phyloP scores from a whole-genome alignment of 2,329 filamentous ascomycete species.

The Epichloe sp. region DNA sequence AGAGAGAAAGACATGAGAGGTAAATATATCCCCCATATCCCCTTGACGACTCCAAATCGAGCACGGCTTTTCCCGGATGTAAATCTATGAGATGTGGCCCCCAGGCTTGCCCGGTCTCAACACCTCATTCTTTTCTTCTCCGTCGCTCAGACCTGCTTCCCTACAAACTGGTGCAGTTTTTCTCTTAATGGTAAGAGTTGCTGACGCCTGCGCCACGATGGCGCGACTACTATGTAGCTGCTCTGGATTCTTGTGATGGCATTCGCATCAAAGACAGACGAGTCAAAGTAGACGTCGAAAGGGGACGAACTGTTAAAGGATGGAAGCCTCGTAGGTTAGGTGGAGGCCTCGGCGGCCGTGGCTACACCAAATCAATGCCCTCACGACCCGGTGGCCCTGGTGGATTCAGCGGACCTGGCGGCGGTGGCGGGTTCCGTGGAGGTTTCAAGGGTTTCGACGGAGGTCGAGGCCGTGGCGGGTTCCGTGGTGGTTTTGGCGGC shows the following conservation, averaged over 20 bases:
- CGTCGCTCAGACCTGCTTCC: not conserved
- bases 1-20: constrained; percentile 98
- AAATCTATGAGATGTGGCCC: constrained; percentile 25
- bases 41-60: constrained; percentile 4
- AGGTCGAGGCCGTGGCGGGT: constrained; percentile 28
- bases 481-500: constrained; percentile 29
- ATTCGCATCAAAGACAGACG: constrained; percentile 85
- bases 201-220: constrained; percentile 49
- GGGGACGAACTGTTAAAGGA: constrained; percentile 82
- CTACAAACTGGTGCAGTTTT: constrained; percentile 4
- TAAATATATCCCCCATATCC: constrained; percentile 39
- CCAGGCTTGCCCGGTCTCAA: constrained; percentile 43
- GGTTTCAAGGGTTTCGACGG: constrained; percentile 34
- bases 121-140: constrained; percentile 11
- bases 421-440: constrained; percentile 29
- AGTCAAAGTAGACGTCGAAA: constrained; percentile 90
- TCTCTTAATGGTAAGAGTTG: constrained; percentile 43
- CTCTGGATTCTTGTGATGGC: constrained; percentile 73
- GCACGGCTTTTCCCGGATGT: constrained; percentile 9
- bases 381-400: constrained; percentile 56
- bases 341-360: constrained; percentile 80
- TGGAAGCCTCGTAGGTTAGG: constrained; percentile 90
- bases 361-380: constrained; percentile 74
- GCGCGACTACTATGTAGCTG: constrained; percentile 58
- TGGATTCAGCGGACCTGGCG: constrained; percentile 42